Conservation (phyloP, 345 rosid genomes). For the Euphorbia pulcherrima region DNA sequence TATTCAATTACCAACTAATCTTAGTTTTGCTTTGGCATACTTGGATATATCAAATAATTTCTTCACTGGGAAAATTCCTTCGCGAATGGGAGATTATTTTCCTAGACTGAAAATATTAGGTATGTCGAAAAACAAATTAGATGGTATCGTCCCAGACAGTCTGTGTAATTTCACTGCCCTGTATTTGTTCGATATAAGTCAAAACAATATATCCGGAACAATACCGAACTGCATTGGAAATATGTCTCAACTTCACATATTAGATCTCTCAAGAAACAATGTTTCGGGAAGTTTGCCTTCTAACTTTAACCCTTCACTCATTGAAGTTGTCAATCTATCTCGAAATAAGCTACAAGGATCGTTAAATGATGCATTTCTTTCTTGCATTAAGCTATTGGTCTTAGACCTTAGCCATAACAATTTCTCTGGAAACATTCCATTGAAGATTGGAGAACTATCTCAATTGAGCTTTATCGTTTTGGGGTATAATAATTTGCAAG, state of each 20-base stretch:
- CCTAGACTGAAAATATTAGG: neutral
- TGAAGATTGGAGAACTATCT: conserved; percentile 1
- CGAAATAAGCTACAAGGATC: conserved; percentile 6
- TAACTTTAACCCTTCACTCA: neutral
- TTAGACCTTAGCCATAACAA: conserved; percentile 19
- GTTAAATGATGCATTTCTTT: neutral
- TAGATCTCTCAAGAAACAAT: conserved; percentile 8
- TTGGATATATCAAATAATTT: neutral
- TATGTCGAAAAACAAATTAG: neutral
- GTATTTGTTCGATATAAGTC: neutral
- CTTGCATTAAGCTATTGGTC: no score
- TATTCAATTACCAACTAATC: neutral
- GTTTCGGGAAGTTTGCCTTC: conserved; percentile 5
- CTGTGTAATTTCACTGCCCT: neutral
- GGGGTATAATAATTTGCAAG: conserved; percentile 18
- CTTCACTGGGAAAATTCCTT: neutral
- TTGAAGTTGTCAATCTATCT: conserved; percentile 6
- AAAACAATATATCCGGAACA: neutral
- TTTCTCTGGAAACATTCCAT: conserved; percentile 18
- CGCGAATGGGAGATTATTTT: neutral
- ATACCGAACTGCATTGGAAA: neutral
- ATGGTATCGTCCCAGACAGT: neutral
- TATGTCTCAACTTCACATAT: neutral
- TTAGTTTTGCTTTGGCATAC: neutral
- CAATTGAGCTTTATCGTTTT: conserved; percentile 17